These are phyloP conservation scores for Coemansia sp. DNA, from an alignment of 192 early-diverging fungal species.

Conservation along the genomic window DNA sequence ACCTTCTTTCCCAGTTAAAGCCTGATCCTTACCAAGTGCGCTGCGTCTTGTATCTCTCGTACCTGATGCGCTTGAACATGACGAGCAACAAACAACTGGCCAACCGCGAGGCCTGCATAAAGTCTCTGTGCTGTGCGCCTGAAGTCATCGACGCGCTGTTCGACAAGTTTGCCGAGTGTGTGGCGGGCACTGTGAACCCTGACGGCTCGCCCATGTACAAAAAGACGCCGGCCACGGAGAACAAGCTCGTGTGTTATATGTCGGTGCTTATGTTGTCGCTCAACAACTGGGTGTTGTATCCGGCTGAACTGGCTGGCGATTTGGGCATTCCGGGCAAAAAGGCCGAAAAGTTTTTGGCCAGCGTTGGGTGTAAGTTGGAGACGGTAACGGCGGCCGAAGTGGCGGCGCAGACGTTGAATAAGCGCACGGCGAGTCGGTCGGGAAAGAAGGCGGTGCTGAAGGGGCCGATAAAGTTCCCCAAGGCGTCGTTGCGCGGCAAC, in stretches of 20 bases:
- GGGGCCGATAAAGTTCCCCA: conserved; percentile 54
- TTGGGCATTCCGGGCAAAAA: conserved; percentile 53
- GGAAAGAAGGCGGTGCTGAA: conserved; percentile 47
- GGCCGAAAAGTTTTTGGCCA: conserved; percentile 38
- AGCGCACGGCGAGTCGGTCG: conserved; percentile 6
- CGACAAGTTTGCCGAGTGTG: conserved; percentile 63
- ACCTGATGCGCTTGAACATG: conserved; percentile 71
- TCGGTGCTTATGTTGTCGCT: conserved; percentile 68
- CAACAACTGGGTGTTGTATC: conserved; percentile 69
- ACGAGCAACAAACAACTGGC: conserved; percentile 51
- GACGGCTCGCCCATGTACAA: conserved; percentile 48
- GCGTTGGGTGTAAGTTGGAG: conserved; percentile 56
- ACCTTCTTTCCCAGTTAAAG: conserved; percentile 23
- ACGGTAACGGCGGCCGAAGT: conserved; percentile 24
- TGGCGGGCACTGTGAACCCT: conserved; percentile 53
- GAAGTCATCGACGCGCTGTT: conserved; percentile 55
- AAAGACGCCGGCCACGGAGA: conserved; percentile 64
- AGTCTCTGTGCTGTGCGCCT: conserved; percentile 58
- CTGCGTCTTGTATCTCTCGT: conserved; percentile 71
- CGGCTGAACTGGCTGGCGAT: conserved; percentile 62
- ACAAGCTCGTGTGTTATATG: conserved; percentile 78
- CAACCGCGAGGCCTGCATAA: conserved; percentile 45
- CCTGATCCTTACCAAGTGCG: conserved; percentile 47
- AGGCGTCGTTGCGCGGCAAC: conserved; percentile 19
- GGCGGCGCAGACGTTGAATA: conserved; percentile 13